Conservation (phyloP, 495 filamentous ascomycete genomes). For the Cudoniella acicularis region DNA sequence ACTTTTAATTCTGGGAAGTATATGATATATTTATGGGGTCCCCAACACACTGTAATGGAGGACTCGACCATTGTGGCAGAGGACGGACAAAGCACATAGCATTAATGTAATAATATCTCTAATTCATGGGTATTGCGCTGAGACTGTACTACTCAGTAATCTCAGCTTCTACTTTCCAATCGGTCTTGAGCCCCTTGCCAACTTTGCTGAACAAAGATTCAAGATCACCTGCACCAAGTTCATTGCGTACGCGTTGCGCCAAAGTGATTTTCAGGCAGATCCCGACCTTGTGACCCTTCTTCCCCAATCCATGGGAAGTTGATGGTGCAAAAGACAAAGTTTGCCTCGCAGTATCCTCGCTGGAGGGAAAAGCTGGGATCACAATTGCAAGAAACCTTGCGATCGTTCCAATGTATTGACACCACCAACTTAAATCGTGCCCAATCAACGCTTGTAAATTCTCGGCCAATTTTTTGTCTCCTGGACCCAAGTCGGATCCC, state of each 20-base stretch:
- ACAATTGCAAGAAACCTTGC: conserved; percentile 12
- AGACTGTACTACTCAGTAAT: conserved; percentile 16
- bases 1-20: too few relatives aligned
- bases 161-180: conserved; percentile 23
- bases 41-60: too few relatives aligned
- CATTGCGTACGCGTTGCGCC: not conserved
- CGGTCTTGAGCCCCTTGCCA: conserved; percentile 18
- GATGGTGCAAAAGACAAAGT: conserved; percentile 3
- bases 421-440: conserved; percentile 24
- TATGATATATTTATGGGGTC: too few relatives aligned
- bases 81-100: too few relatives aligned
- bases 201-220: conserved; percentile 19
- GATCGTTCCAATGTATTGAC: conserved; percentile 25
- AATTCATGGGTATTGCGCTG: too few relatives aligned
- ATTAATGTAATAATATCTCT: too few relatives aligned
- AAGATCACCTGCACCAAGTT: conserved; percentile 1
- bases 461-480: conserved; percentile 37
- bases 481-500: conserved; percentile 57
- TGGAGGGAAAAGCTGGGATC: conserved; percentile 14
- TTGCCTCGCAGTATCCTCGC: not conserved
- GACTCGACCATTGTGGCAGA: too few relatives aligned
- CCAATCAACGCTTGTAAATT: conserved; percentile 32
- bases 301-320: conserved; percentile 14
- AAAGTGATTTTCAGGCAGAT: conserved; percentile 17
- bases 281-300: conserved; percentile 23